Conservation (phyloP, 306 rosid species). For the Albizia julibrissin region DNA sequence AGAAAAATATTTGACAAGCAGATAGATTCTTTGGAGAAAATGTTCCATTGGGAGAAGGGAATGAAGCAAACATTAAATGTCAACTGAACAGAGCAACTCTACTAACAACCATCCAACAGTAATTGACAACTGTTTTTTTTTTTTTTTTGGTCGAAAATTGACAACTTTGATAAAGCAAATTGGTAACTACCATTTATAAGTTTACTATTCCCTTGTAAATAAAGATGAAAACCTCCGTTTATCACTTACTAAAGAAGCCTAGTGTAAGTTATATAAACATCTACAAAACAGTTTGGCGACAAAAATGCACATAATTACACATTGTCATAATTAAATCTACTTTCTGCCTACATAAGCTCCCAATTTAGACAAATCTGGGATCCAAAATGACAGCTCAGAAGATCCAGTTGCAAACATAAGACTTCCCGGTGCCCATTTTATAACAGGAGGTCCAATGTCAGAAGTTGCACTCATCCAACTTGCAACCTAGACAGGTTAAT, state of each 20-base stretch:
- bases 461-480: constrained; percentile 85
- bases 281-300: not conserved
- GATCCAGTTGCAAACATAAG: constrained; percentile 95
- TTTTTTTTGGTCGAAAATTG: no score
- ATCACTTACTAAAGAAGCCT: not conserved
- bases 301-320: not conserved
- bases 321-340: not conserved
- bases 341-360: constrained; percentile 62
- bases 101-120: not conserved
- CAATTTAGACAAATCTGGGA: constrained; percentile 89
- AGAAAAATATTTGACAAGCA: not conserved
- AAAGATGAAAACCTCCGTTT: not conserved
- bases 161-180: not conserved
- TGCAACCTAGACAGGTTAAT: constrained; percentile 60
- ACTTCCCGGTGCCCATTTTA: constrained; percentile 93
- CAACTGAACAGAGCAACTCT: not conserved
- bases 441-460: constrained; percentile 87
- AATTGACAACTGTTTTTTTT: no score
- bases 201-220: not conserved
- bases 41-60: not conserved
- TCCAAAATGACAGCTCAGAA: constrained; percentile 87
- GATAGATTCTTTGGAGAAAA: not conserved
- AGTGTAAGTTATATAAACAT: not conserved
- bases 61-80: not conserved
- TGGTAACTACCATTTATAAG: not conserved